A percentile compares a stretch with the other conserved stretches of the same genome.
These are phyloP conservation scores for Zygoascus bituminiphila DNA, from an alignment of 805 yeast species.

Conservation along the genomic window DNA sequence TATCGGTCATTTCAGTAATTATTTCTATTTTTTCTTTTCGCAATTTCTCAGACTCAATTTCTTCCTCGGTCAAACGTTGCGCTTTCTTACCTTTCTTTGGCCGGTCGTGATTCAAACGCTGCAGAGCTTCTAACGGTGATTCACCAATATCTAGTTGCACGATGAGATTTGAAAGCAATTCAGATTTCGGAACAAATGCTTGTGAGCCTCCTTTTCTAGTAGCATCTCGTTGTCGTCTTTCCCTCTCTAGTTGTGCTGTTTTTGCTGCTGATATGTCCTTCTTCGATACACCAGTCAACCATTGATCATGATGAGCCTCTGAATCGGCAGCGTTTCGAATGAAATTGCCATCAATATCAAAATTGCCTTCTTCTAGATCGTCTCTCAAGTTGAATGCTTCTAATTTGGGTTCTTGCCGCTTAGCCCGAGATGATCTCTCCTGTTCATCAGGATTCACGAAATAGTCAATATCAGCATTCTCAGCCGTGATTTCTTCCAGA, in stretches of 20 bases:
- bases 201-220: not conserved
- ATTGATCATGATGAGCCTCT: constrained; percentile 32
- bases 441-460: constrained; percentile 18
- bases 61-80: constrained; percentile 13
- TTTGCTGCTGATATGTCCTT: constrained; percentile 33
- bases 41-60: constrained; percentile 9
- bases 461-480: constrained; percentile 16
- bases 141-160: constrained; percentile 48
- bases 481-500: constrained; percentile 16
- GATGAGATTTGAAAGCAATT: constrained; percentile 32
- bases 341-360: constrained; percentile 56
- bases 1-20: constrained; percentile 44
- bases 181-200: constrained; percentile 16
- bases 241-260: constrained; percentile 26
- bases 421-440: constrained; percentile 11
- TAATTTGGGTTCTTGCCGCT: constrained; percentile 33
- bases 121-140: constrained; percentile 49
- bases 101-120: constrained; percentile 29
- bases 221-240: not conserved
- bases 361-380: constrained; percentile 51
- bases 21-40: constrained; percentile 26
- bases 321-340: constrained; percentile 35
- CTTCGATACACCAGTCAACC: constrained; percentile 32
- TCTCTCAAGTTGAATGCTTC: constrained; percentile 56
- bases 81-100: constrained; percentile 12